Evolutionary conservation across 1,284 basidiomycete species (phyloP).

Genomic region (Pisolithus thermaeus): DNA sequence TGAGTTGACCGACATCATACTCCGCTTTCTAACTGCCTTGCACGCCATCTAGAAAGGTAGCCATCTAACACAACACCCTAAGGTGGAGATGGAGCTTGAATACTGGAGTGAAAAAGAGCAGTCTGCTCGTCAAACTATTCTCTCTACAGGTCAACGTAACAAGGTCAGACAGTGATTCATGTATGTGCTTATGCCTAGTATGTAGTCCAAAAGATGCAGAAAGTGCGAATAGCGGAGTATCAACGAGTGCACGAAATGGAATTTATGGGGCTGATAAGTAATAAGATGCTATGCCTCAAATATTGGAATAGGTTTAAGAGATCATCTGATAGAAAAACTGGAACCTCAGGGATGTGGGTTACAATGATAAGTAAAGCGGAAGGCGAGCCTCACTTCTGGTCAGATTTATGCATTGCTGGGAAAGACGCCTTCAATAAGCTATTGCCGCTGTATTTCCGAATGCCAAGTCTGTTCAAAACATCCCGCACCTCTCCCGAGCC

Average conservation of each 20-base stretch:
- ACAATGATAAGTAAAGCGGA: background rate
- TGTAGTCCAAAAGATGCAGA: conserved; percentile 11
- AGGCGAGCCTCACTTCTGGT: conserved; percentile 29
- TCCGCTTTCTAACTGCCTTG: background rate
- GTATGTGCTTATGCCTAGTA: conserved; percentile 7
- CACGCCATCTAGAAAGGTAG: conserved; percentile 38
- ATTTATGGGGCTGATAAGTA: background rate
- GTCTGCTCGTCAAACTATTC: conserved; percentile 47
- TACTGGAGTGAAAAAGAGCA: conserved; percentile 58
- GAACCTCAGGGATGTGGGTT: background rate
- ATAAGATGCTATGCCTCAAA: background rate
- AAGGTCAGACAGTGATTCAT: conserved; percentile 18
- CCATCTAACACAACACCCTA: conserved; percentile 48
- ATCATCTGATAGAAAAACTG: background rate
- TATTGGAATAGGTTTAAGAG: background rate
- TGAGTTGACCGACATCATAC: conserved; percentile 33
- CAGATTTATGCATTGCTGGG: conserved; percentile 39
- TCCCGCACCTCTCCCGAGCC: conserved; percentile 69
- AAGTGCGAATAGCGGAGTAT: conserved; percentile 17
- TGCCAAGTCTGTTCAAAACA: conserved; percentile 69
- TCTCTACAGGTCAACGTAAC: conserved; percentile 35
- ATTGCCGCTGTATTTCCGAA: conserved; percentile 62
- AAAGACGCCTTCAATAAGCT: conserved; percentile 64
- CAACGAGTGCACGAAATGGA: background rate
- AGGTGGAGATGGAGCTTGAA: conserved; percentile 52